Percentiles rank a stretch among this genome's conserved stretches.
Evolutionary conservation across 805 yeast species (phyloP).

Genomic region (Blastobotrys mokoenaii): DNA sequence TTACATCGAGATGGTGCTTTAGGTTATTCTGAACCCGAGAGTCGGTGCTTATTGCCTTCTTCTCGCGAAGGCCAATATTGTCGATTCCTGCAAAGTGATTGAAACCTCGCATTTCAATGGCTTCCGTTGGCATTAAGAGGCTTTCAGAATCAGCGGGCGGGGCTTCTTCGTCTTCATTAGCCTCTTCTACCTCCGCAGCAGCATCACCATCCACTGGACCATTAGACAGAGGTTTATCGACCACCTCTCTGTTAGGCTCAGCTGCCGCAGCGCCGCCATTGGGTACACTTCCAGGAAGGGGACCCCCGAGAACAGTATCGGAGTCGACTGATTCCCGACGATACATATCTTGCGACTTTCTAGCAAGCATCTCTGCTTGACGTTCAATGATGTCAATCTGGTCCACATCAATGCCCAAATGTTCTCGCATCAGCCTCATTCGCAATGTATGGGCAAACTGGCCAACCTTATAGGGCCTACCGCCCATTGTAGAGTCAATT

Average conservation of each 20-base stretch:
- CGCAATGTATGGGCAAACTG: conserved; percentile 84
- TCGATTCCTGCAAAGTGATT: conserved; percentile 86
- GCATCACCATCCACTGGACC: conserved; percentile 1
- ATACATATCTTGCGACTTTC: not conserved
- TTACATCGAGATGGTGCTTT: conserved; percentile 64
- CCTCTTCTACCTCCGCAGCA: not conserved
- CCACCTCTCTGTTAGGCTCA: too few relatives aligned
- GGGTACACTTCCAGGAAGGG: not conserved
- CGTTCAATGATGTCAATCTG: conserved; percentile 73
- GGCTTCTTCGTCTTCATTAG: not conserved
- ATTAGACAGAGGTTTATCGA: too few relatives aligned
- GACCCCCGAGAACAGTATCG: not conserved
- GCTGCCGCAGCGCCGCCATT: not conserved
- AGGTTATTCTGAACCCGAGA: conserved; percentile 63
- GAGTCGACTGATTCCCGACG: not conserved
- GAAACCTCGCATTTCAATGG: conserved; percentile 41
- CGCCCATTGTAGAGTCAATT: conserved; percentile 58
- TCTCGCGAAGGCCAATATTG: conserved; percentile 75
- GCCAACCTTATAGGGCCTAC: conserved; percentile 70
- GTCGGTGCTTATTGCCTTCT: conserved; percentile 73
- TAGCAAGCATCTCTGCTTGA: conserved; percentile 36
- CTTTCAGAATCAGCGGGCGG: not conserved
- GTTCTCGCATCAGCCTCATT: conserved; percentile 92
- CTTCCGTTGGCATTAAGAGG: conserved; percentile 4
- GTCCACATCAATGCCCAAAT: conserved; percentile 89